Evolutionary conservation across 805 yeast species (phyloP), one percentile per base, ranked within the genome.

Genomic region (Lipomyces mesembrius): DNA sequence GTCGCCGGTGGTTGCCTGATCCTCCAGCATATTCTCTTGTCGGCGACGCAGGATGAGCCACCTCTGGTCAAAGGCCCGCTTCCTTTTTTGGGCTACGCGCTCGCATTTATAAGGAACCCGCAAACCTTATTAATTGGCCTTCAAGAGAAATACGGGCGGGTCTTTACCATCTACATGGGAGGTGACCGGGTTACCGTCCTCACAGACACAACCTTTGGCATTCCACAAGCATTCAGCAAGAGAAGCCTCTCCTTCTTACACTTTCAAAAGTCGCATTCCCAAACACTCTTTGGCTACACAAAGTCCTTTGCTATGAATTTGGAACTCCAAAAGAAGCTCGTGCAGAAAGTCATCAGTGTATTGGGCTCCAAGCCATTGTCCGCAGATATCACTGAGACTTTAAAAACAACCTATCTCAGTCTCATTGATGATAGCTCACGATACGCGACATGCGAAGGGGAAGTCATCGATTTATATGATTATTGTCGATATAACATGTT

Each of bases 141-240:
- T 22, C 66, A 69, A 20, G 34, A 59, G 32, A 34, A 55, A 29
- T 46, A 53, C 5, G 68, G 69, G 32, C 43, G 62, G 55, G 43
- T 67, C 39, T 67, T 67, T 55, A 56, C 59, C n/a, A 20, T 67
- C 22, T 62, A 60, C 35, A 37, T 61, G 0, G 70, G 59, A 0
- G 70, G 70, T 20, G 60, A 61, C 43, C 52, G 65, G 22, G 20
- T 67, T 59, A 37, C 60, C 25, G 12, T 67, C 25, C 37, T 64
- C 12, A 53, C 67, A 2, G 70, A 66, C 53, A 67, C 70, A 12
- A 37, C 53, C 5, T 27, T 59, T 3, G 70, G 62, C 22, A 60
- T 54, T 25, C 52, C 46, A 32, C 57, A 46, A 27, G 61, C 59
- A 8, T 60, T 29, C 57, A 37, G n/a, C 35, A 56, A 25, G 20